Evolutionary conservation across 2,329 filamentous ascomycete genomes (phyloP).

Genomic region (Nannizziopsis barbatae): DNA sequence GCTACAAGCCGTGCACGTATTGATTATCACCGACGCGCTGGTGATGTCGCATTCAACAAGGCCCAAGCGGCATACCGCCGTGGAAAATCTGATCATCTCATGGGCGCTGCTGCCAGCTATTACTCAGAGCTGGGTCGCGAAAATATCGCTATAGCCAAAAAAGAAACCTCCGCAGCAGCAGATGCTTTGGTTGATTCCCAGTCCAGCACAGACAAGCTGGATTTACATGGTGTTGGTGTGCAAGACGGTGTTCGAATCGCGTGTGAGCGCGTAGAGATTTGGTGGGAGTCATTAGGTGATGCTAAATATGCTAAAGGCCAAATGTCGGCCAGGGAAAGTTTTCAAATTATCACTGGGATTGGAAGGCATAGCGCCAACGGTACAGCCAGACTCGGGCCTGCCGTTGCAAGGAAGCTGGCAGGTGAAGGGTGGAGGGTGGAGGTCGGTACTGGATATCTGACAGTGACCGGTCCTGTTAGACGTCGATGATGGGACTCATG

Average conservation of each 20-base stretch:
- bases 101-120: conserved; percentile 62
- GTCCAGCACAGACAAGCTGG: conserved; percentile 51
- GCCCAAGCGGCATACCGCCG: conserved; percentile 49
- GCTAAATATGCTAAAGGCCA: conserved; percentile 42
- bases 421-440: conserved; percentile 76
- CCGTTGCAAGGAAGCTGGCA: conserved; percentile 64
- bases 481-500: conserved; percentile 17
- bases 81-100: conserved; percentile 59
- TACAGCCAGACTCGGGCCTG: conserved; percentile 62
- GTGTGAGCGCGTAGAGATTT: conserved; percentile 51
- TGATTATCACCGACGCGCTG: conserved; percentile 37
- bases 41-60: conserved; percentile 44
- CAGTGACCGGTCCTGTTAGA: conserved; percentile 50
- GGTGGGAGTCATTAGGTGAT: conserved; percentile 69
- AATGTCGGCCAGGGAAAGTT: conserved; percentile 43
- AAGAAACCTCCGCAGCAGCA: conserved; percentile 54
- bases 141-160: conserved; percentile 46
- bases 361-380: conserved; percentile 70
- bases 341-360: conserved; percentile 67
- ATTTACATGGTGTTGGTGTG: conserved; percentile 76
- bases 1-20: conserved; percentile 29
- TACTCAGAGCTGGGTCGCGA: conserved; percentile 63
- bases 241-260: conserved; percentile 71
- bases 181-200: conserved; percentile 58
- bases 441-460: conserved; percentile 57